Evolutionary conservation across 306 rosid species (phyloP).

Genomic region (Phaseolus lunatus): DNA sequence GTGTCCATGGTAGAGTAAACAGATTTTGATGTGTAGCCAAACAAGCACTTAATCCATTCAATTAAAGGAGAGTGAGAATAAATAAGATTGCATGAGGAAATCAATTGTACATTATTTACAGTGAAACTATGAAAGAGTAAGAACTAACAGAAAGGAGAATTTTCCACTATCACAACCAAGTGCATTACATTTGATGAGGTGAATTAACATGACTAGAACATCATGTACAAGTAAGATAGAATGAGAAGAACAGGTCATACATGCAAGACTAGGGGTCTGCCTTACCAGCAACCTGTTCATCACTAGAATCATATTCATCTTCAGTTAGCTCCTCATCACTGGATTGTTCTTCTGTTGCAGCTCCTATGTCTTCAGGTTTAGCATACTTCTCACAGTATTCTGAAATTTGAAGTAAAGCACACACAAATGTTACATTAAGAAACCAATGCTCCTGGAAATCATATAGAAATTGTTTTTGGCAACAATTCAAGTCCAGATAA

Average conservation of each 20-base stretch:
- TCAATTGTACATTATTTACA: constrained; percentile 66
- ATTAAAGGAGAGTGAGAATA: constrained; percentile 18
- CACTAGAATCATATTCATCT: constrained; percentile 62
- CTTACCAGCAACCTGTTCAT: constrained; percentile 65
- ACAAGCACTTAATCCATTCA: constrained; percentile 13
- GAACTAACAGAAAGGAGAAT: constrained; percentile 50
- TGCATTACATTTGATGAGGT: constrained; percentile 55
- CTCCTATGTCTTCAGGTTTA: constrained; percentile 61
- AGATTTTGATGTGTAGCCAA: background rate
- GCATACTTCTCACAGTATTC: constrained; percentile 66
- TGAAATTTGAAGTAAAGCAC: constrained; percentile 38
- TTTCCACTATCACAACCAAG: constrained; percentile 56
- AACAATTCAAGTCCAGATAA: constrained; percentile 28
- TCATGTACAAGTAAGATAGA: constrained; percentile 52
- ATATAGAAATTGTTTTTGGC: background rate
- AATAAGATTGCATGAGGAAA: constrained; percentile 47
- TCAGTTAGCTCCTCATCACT: constrained; percentile 66
- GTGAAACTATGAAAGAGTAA: constrained; percentile 31
- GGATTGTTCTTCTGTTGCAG: constrained; percentile 56
- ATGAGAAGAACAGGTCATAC: constrained; percentile 23
- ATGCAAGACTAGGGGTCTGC: constrained; percentile 57
- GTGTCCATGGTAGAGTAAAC: background rate
- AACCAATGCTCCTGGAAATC: constrained; percentile 15
- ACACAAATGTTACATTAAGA: constrained; percentile 19
- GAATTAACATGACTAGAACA: constrained; percentile 56